Conservation (phyloP, 1,284 basidiomycete species). For the Naganishia sp. region DNA sequence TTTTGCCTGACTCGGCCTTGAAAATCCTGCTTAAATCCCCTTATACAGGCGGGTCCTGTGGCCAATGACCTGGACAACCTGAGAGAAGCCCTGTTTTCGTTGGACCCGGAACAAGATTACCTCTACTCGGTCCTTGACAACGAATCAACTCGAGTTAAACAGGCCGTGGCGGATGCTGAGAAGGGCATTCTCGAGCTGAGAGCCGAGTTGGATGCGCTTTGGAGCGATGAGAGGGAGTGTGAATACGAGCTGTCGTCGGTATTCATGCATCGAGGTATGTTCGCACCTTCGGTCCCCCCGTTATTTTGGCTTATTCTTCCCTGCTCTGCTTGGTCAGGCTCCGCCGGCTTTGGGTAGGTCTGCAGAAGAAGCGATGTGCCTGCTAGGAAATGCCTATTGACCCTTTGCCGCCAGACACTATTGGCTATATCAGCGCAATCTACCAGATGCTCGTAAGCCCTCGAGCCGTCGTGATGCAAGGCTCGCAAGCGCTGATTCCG, state of each 20-base stretch:
- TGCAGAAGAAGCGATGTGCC: slow-evolving; percentile 14
- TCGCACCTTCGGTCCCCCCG: no score
- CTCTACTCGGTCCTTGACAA: slow-evolving; percentile 12
- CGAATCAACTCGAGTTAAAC: slow-evolving; percentile 13
- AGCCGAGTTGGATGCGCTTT: slow-evolving; percentile 70
- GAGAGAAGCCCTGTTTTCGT: slow-evolving; percentile 24
- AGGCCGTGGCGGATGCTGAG: slow-evolving; percentile 12
- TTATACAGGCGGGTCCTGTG: slow-evolving; percentile 11
- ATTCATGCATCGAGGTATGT: slow-evolving; percentile 76
- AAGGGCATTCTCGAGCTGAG: slow-evolving; percentile 60
- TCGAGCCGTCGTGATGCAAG: not conserved
- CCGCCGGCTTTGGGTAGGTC: slow-evolving; percentile 63
- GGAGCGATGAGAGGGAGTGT: slow-evolving; percentile 67
- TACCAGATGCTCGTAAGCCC: slow-evolving; percentile 48
- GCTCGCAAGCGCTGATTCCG: slow-evolving; percentile 2
- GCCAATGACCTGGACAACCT: slow-evolving; percentile 20
- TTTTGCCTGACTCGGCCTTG: not conserved
- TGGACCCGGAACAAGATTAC: slow-evolving; percentile 20
- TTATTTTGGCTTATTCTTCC: not conserved
- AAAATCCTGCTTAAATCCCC: not conserved
- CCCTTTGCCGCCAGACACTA: slow-evolving; percentile 46
- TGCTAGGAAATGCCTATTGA: slow-evolving; percentile 20
- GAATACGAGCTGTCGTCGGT: slow-evolving; percentile 92
- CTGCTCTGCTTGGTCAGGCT: slow-evolving; percentile 43
- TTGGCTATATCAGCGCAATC: slow-evolving; percentile 53